Conservation (phyloP, 306 rosid species). For the Castanea sativa region DNA sequence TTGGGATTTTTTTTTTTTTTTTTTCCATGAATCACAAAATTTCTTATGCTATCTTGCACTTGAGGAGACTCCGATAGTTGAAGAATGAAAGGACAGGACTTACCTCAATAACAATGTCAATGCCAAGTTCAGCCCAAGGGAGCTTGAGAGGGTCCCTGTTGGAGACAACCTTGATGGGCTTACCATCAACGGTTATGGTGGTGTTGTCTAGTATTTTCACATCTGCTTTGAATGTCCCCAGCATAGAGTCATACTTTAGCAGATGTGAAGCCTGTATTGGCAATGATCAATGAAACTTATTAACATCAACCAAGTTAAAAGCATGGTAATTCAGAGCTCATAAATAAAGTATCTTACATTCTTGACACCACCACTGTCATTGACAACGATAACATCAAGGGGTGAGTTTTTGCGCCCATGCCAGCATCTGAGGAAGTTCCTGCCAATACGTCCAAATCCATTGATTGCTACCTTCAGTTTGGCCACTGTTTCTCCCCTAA, state of each 20-base stretch:
- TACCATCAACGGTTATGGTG: constrained; percentile 89
- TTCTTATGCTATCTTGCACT: neutral
- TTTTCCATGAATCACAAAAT: neutral
- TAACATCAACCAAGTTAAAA: neutral
- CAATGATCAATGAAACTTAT: neutral
- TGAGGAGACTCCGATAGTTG: neutral
- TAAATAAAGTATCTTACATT: constrained; percentile 48
- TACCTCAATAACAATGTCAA: constrained; percentile 98
- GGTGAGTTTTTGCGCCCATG: constrained; percentile 92
- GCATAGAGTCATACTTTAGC: constrained; percentile 91
- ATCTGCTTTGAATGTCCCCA: constrained; percentile 91
- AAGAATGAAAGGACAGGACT: neutral
- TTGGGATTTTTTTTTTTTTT: neutral
- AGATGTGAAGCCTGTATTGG: constrained; percentile 65
- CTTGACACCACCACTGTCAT: constrained; percentile 99
- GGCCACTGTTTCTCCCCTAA: constrained; percentile 81
- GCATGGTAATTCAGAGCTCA: neutral
- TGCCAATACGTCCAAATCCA: constrained; percentile 95
- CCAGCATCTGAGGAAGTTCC: constrained; percentile 99
- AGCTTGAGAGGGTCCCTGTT: constrained; percentile 93
- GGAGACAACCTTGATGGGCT: constrained; percentile 84
- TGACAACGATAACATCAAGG: constrained; percentile 85
- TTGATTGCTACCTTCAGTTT: constrained; percentile 97
- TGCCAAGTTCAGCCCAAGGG: constrained; percentile 97
- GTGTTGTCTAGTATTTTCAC: constrained; percentile 65